Percentiles rank a stretch among this genome's conserved stretches.
Evolutionary conservation across 1,284 basidiomycete species (phyloP).

Genomic region (Leccinum ponderosum): DNA sequence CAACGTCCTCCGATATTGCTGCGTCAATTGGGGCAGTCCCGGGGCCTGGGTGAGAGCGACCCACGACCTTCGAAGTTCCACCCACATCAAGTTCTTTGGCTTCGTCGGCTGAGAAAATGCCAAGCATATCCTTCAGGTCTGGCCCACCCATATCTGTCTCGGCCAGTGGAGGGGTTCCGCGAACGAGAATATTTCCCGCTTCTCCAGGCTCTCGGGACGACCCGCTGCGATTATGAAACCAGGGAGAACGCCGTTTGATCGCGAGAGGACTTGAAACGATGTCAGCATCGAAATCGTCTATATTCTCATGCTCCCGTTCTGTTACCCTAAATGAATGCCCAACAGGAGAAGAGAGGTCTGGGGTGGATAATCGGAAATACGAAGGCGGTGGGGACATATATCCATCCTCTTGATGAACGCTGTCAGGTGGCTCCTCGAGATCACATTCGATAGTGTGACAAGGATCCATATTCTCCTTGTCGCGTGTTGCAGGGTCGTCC

Average conservation of each 20-base stretch:
- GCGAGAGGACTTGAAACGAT: conserved; percentile 61
- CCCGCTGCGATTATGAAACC: conserved; percentile 12
- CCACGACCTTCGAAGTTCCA: background rate
- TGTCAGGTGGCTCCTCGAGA: conserved; percentile 25
- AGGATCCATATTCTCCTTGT: conserved; percentile 43
- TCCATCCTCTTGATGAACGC: conserved; percentile 69
- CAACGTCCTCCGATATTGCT: conserved; percentile 21
- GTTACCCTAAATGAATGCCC: conserved; percentile 19
- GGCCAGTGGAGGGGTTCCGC: conserved; percentile 33
- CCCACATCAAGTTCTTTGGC: conserved; percentile 41
- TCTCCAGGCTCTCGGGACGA: conserved; percentile 5
- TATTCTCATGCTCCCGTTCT: conserved; percentile 7
- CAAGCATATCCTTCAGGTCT: conserved; percentile 49
- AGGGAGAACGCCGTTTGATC: conserved; percentile 24
- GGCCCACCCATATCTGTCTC: conserved; percentile 34
- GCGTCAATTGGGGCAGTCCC: background rate
- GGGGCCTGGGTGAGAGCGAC: background rate
- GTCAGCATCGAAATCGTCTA: conserved; percentile 56
- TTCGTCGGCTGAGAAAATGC: conserved; percentile 48
- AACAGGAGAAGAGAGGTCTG: conserved; percentile 65
- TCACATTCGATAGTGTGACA: conserved; percentile 33
- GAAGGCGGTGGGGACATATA: conserved; percentile 69
- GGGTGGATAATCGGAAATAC: conserved; percentile 48
- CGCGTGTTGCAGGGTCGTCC: conserved; percentile 41
- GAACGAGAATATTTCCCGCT: conserved; percentile 39